Base-by-base conservation (phyloP, 805 yeast genomes). In the Kluyveromyces wickerhamii region DNA sequence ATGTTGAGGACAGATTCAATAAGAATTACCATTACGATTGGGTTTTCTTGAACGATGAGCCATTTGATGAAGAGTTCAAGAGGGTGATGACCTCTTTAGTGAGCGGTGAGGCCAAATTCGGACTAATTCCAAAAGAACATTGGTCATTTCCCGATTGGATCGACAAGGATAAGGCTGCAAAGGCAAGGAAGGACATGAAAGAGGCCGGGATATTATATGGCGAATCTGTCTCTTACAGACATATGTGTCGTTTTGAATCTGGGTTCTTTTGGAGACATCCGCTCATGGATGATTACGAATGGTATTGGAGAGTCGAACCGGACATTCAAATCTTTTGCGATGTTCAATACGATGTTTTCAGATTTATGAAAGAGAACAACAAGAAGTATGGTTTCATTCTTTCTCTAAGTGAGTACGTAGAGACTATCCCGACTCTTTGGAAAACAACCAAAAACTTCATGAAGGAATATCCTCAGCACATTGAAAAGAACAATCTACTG, bases 251-350 rank as follows among this genome's bases (percentile, higher is more conserved):
- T 45, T 65, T 44, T 37, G 65, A 63, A 41, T 62, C 68, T 13
- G 69, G 69, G 7, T 79, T 77, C 45, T 79, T 83, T 57, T 78
- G 69, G 57, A 61, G 71, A 34, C 80, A 79, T 50, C 69, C 70
- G 32, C 59, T 76, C 32, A 54, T 84, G 54, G 53, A 61, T 34
- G 64, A 68, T n/a, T 79, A 78, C 56, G 72, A 69, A 29, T 83
- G 75, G 52, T 79, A 75, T 52, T 80, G 88, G 89, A 65, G 89
- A 39, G 79, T 81, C 27, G 89, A 80, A 57, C 86, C 87, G 9
- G 79, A 76, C 32, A 73, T 77, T 33, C 60, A 66, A 31, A 61
- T 75, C 35, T 66, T 54, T 42, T 81, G 89, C 62, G 79, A 79
- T 52, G 60, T 78, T 15, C 65, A 72, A 39, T 63, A 70, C 39